Percentiles rank a stretch among this genome's conserved stretches.
phyloP scores from a whole-genome alignment of 2,329 filamentous ascomycete genomes.

The Fusarium nelsonii region DNA sequence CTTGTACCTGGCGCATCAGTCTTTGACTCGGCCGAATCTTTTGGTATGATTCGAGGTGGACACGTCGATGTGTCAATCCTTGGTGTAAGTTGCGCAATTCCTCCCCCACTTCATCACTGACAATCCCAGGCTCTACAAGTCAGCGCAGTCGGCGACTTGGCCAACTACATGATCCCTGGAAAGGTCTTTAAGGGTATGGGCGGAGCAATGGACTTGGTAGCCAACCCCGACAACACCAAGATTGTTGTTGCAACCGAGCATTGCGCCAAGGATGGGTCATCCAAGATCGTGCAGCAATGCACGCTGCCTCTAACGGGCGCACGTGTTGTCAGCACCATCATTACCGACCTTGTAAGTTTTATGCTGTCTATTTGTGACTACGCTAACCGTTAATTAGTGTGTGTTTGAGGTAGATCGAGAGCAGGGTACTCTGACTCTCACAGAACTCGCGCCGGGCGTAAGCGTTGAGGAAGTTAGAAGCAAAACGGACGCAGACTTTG shows the following conservation, averaged over 20 bases:
- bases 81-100: conserved; percentile 60
- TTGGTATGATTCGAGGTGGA: conserved; percentile 88
- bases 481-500: conserved; percentile 78
- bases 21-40: conserved; percentile 85
- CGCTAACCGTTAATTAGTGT: conserved; percentile 58
- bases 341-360: conserved; percentile 75
- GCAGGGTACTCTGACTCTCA: conserved; percentile 73
- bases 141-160: conserved; percentile 80
- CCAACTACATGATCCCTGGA: conserved; percentile 91
- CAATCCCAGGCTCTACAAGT: conserved; percentile 75
- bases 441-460: conserved; percentile 77
- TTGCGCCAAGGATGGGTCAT: conserved; percentile 74
- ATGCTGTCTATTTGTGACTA: background rate
- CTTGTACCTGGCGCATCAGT: conserved; percentile 80
- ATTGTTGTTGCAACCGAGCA: conserved; percentile 79
- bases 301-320: conserved; percentile 74
- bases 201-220: conserved; percentile 79
- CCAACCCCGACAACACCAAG: conserved; percentile 77
- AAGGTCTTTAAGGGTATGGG: conserved; percentile 93
- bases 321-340: conserved; percentile 76
- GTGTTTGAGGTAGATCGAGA: conserved; percentile 77
- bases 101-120: conserved; percentile 7
- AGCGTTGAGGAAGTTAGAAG: conserved; percentile 74
- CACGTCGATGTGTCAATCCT: conserved; percentile 88
- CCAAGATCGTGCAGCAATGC: conserved; percentile 75